Conservation (phyloP, 148 eudicot species). For the Silene uniflora region DNA sequence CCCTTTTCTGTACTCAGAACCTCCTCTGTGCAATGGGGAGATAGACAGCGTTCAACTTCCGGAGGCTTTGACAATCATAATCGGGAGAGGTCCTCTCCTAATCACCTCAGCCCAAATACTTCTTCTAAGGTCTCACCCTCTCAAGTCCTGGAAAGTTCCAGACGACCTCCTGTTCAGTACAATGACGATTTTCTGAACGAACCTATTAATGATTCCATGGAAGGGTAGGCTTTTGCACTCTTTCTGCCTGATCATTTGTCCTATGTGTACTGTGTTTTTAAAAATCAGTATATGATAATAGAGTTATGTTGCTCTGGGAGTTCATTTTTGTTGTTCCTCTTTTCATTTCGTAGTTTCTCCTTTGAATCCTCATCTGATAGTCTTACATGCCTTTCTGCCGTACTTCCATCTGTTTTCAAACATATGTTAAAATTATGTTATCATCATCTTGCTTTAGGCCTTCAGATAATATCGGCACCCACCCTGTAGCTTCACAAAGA, state of each 20-base stretch:
- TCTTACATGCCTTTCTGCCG: not conserved
- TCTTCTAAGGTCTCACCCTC: constrained; percentile 28
- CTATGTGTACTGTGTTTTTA: constrained; percentile 5
- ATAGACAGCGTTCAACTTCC: constrained; percentile 23
- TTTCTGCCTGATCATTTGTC: constrained; percentile 13
- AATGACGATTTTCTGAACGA: constrained; percentile 31
- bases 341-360: too few species aligned
- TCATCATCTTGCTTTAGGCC: constrained; percentile 14
- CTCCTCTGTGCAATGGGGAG: constrained; percentile 23
- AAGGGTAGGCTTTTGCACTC: constrained; percentile 30
- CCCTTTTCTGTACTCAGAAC: constrained; percentile 6
- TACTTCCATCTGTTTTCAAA: not conserved
- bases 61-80: constrained; percentile 30
- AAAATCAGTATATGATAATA: not conserved
- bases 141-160: constrained; percentile 38
- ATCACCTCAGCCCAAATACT: constrained; percentile 22
- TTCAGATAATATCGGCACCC: constrained; percentile 14
- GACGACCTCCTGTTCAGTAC: constrained; percentile 42
- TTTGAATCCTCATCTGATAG: too few species aligned
- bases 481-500: constrained; percentile 22
- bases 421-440: not conserved
- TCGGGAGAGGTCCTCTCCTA: constrained; percentile 32
- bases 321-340: too few species aligned
- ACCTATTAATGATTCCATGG: constrained; percentile 23
- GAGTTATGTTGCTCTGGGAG: too few species aligned